Conservation (phyloP, 2,329 filamentous ascomycete species). For the Karstenula rhodostoma region DNA sequence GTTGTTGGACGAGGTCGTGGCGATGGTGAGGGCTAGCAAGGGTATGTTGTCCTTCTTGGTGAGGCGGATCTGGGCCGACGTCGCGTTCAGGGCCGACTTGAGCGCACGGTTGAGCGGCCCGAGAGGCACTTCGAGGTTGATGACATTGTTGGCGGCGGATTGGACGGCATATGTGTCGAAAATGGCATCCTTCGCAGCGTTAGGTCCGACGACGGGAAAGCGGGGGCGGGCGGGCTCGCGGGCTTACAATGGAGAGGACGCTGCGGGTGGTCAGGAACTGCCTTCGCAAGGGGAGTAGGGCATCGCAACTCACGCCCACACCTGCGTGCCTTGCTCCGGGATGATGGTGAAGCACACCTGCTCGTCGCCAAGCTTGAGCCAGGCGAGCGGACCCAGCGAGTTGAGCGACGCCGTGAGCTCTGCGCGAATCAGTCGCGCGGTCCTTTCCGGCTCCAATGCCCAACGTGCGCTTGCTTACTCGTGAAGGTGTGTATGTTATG, state of each 20-base stretch:
- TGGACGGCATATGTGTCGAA: slow-evolving; percentile 89
- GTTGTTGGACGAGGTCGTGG: slow-evolving; percentile 70
- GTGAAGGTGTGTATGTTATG: slow-evolving; percentile 62
- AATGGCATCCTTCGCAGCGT: slow-evolving; percentile 73
- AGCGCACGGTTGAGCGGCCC: slow-evolving; percentile 88
- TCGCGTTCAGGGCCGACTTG: slow-evolving; percentile 82
- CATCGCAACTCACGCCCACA: slow-evolving; percentile 79
- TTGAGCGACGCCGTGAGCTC: slow-evolving; percentile 70
- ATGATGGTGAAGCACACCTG: slow-evolving; percentile 94
- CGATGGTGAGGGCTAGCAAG: slow-evolving; percentile 88
- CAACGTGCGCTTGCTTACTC: slow-evolving; percentile 51
- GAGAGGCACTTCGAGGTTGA: slow-evolving; percentile 96
- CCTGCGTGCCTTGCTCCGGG: slow-evolving; percentile 91
- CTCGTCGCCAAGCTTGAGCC: slow-evolving; percentile 88
- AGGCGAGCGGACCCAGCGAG: slow-evolving; percentile 81
- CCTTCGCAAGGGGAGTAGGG: slow-evolving; percentile 17
- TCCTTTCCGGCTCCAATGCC: too few species aligned
- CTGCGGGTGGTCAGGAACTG: slow-evolving; percentile 40
- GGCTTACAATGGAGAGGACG: slow-evolving; percentile 53
- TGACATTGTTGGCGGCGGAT: slow-evolving; percentile 86
- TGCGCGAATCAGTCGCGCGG: slow-evolving; percentile 35
- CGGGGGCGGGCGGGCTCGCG: too few species aligned
- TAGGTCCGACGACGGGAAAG: slow-evolving; percentile 19
- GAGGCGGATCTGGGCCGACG: slow-evolving; percentile 83
- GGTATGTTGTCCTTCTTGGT: slow-evolving; percentile 92